Conservation (phyloP, 345 rosid species). For the Eucalyptus cloeziana region DNA sequence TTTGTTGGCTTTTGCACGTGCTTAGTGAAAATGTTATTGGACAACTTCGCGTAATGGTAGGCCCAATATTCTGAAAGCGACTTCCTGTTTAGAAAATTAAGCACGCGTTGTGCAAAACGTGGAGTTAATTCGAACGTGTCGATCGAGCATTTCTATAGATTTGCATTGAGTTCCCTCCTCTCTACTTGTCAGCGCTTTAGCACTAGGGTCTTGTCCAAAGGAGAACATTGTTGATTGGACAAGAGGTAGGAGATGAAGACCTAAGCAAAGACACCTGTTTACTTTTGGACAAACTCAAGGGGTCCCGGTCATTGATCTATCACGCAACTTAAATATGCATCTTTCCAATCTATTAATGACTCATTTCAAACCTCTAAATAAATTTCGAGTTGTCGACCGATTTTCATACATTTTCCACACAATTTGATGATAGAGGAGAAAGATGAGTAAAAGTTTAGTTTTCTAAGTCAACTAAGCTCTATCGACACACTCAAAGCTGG, state of each 20-base stretch:
- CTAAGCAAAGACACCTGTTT: background rate
- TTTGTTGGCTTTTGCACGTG: background rate
- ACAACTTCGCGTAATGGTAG: background rate
- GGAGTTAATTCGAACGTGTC: background rate
- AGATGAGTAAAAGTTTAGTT: background rate
- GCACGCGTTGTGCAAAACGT: background rate
- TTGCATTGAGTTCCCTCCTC: background rate
- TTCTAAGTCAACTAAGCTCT: background rate
- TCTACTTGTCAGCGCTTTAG: background rate
- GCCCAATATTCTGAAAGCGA: background rate
- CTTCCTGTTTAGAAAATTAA: background rate
- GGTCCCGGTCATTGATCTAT: too few relatives aligned
- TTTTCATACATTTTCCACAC: background rate
- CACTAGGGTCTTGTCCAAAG: background rate
- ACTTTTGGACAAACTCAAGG: background rate
- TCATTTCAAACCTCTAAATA: background rate
- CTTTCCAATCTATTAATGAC: background rate
- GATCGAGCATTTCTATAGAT: background rate
- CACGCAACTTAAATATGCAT: too few relatives aligned
- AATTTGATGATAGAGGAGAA: background rate
- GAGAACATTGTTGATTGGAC: background rate
- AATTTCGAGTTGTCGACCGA: too few relatives aligned
- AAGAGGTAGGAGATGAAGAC: background rate
- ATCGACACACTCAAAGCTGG: background rate
- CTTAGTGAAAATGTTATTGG: background rate